phyloP scores from a whole-genome alignment of 2,329 filamentous ascomycete species.

The Purpureocillium lavendulum region DNA sequence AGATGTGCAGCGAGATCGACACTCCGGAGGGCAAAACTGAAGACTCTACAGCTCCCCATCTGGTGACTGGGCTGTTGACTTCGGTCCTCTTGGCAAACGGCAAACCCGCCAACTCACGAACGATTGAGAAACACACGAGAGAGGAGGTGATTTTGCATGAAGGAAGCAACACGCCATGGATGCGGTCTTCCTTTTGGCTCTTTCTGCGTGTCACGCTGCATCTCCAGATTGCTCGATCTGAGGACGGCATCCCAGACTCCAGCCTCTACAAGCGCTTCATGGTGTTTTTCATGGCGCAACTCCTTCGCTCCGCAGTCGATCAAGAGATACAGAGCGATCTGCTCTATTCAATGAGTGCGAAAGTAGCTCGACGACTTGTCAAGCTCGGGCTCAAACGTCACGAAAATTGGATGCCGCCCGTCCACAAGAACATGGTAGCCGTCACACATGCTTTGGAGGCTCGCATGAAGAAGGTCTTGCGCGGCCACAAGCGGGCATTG shows the following conservation, averaged over 20 bases:
- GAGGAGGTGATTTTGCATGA: conserved; percentile 29
- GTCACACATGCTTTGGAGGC: background rate
- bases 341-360: conserved; percentile 31
- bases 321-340: conserved; percentile 14
- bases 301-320: conserved; percentile 20
- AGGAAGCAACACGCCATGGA: background rate
- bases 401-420: conserved; percentile 6
- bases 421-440: background rate
- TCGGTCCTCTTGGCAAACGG: conserved; percentile 30
- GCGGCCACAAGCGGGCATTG: background rate
- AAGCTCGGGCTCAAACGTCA: conserved; percentile 23
- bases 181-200: conserved; percentile 7
- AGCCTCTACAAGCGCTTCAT: conserved; percentile 43
- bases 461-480: background rate
- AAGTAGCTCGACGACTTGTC: conserved; percentile 30
- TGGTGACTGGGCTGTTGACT: conserved; percentile 39
- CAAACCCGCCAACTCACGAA: conserved; percentile 5
- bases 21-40: too few relatives aligned
- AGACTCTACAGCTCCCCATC: conserved; percentile 31
- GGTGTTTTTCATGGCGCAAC: conserved; percentile 30
- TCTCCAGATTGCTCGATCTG: background rate
- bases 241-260: conserved; percentile 11
- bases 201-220: conserved; percentile 7
- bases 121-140: conserved; percentile 40
- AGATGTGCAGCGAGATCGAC: conserved; percentile 2